A percentile compares a stretch with the other conserved stretches of the same genome.
These are phyloP conservation scores for Tetradesmus lagerheimii DNA, from an alignment of 139 green algal genomes.

Conservation along the genomic window DNA sequence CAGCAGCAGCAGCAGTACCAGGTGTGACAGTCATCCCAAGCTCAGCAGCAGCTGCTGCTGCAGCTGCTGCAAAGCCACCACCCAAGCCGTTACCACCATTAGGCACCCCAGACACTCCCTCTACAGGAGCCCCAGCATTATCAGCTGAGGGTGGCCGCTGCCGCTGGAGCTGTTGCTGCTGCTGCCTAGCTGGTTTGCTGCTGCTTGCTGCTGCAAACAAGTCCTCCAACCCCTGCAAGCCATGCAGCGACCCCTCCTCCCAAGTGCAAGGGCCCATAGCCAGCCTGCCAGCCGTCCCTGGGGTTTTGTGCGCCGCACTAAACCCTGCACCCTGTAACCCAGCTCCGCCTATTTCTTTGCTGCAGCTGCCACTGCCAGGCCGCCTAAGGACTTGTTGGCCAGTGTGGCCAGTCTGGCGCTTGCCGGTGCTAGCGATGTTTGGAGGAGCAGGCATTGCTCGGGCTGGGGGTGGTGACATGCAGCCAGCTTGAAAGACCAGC, in stretches of 20 bases:
- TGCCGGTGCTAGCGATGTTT: background rate
- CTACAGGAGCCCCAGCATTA: background rate
- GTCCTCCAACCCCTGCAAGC: background rate
- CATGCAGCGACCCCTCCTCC: background rate
- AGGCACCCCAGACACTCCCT: background rate
- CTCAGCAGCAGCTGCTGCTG: background rate
- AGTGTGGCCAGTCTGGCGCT: background rate
- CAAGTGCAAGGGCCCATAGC: background rate
- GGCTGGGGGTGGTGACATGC: background rate
- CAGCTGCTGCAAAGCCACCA: background rate
- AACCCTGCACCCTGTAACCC: background rate
- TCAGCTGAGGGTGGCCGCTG: background rate
- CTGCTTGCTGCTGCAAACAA: background rate
- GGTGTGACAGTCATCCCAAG: background rate
- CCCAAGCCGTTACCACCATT: too few species aligned
- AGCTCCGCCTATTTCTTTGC: background rate
- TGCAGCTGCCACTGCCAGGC: background rate
- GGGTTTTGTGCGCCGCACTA: background rate
- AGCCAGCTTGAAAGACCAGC: slow-evolving; percentile 2
- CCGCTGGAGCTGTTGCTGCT: slow-evolving; percentile 3
- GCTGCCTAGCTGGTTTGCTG: background rate
- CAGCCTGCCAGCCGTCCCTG: background rate
- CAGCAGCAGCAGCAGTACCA: slow-evolving; percentile 9
- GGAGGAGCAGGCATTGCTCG: background rate
- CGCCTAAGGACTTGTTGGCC: too few species aligned